These are phyloP conservation scores for Scortechinia acanthostroma DNA, from an alignment of 2,329 filamentous ascomycete genomes.

Conservation along the genomic window DNA sequence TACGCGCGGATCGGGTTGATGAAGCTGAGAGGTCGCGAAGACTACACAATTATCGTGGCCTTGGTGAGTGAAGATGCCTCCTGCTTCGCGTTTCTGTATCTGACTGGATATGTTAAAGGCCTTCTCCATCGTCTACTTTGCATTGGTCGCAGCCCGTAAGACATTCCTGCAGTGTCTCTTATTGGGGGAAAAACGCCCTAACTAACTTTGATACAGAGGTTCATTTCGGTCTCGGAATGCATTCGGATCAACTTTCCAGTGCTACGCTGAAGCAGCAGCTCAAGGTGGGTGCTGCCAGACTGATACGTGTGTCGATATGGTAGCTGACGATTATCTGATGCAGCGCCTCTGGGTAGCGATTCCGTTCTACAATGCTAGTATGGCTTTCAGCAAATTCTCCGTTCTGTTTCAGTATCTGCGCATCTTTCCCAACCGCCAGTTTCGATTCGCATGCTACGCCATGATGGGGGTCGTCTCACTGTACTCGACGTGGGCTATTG, in stretches of 20 bases:
- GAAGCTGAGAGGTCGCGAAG: conserved; percentile 19
- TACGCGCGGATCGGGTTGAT: conserved; percentile 19
- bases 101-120: conserved; percentile 1
- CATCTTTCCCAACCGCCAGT: conserved; percentile 25
- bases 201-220: neutral
- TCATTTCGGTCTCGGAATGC: conserved; percentile 7
- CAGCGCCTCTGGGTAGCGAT: conserved; percentile 18
- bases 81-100: too few relatives aligned
- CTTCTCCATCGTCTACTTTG: conserved; percentile 5
- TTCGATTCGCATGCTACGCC: conserved; percentile 22
- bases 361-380: conserved; percentile 13
- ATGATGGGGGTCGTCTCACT: conserved; percentile 20
- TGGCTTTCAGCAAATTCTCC: conserved; percentile 31
- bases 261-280: neutral
- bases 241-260: neutral
- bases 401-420: conserved; percentile 38
- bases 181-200: neutral
- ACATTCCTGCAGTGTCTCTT: neutral
- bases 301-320: conserved; percentile 3
- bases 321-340: conserved; percentile 13
- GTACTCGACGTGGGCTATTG: conserved; percentile 16
- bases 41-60: conserved; percentile 21
- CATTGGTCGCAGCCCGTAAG: conserved; percentile 7
- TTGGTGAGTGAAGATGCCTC: conserved; percentile 11
- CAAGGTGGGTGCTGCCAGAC: neutral